Conservation (phyloP, 2,329 filamentous ascomycete genomes). For the Penicillium sumatraense region DNA sequence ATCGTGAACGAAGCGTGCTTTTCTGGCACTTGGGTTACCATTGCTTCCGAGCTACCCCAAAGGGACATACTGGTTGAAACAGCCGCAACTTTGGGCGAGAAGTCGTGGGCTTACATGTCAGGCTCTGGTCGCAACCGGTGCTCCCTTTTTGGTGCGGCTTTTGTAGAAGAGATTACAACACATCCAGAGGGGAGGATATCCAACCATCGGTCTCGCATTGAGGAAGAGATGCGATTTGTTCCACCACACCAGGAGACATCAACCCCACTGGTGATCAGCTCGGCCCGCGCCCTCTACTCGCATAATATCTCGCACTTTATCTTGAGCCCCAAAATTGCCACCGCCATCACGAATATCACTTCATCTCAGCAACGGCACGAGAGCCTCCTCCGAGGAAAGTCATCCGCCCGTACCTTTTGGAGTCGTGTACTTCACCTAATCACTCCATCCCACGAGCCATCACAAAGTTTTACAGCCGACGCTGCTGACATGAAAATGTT, state of each 20-base stretch:
- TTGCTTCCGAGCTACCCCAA: not conserved
- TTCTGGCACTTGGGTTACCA: slow-evolving; percentile 1
- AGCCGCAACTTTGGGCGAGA: not conserved
- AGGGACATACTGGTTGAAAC: not conserved
- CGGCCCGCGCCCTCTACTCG: not conserved
- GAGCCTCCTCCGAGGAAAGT: no score
- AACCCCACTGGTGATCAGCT: not conserved
- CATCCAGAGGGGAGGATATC: not conserved
- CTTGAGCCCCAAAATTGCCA: slow-evolving; percentile 1
- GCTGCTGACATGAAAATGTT: no score
- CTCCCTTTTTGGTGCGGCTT: slow-evolving; percentile 1
- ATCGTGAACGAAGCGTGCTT: not conserved
- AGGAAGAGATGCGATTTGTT: not conserved
- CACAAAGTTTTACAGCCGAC: no score
- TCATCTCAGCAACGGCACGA: not conserved
- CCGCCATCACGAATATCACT: slow-evolving; percentile 2
- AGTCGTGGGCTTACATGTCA: not conserved
- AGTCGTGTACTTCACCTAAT: no score
- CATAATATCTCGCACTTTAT: slow-evolving; percentile 4
- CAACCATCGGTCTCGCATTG: not conserved
- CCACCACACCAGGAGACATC: not conserved
- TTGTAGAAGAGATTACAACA: slow-evolving; percentile 1
- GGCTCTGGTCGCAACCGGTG: not conserved
- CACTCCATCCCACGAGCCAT: no score
- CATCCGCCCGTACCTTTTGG: no score